Conservation (phyloP, 2,329 filamentous ascomycete species). For the Neophaeococcomyces aloes region DNA sequence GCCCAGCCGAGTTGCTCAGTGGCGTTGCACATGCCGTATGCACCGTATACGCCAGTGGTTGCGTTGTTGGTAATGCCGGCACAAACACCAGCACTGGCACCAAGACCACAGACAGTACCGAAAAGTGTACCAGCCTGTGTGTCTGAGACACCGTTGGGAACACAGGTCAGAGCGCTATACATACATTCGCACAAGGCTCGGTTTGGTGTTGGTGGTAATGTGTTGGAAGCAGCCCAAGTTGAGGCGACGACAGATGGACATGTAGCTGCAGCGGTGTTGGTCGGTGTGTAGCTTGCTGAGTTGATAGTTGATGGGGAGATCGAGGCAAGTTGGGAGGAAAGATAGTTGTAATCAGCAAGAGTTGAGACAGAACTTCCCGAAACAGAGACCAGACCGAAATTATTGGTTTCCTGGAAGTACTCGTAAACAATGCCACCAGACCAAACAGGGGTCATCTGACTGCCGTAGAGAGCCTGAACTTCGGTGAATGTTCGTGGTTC, state of each 20-base stretch:
- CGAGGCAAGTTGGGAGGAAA: conserved; percentile 59
- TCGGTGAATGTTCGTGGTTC: conserved; percentile 72
- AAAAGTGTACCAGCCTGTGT: conserved; percentile 61
- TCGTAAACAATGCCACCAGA: conserved; percentile 98
- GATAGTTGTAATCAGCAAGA: conserved; percentile 62
- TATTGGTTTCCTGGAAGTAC: conserved; percentile 86
- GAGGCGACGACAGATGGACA: conserved; percentile 59
- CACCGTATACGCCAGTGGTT: conserved; percentile 34
- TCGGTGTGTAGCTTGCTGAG: conserved; percentile 59
- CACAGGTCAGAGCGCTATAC: conserved; percentile 62
- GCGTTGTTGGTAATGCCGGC: conserved; percentile 30
- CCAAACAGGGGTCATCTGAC: conserved; percentile 75
- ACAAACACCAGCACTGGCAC: conserved; percentile 26
- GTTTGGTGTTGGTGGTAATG: conserved; percentile 76
- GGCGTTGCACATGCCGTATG: conserved; percentile 37
- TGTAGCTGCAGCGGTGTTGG: conserved; percentile 54
- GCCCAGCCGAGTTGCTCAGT: conserved; percentile 35
- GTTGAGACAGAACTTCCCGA: conserved; percentile 53
- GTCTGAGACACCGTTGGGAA: conserved; percentile 46
- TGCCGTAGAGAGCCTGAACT: conserved; percentile 67
- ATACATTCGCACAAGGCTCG: conserved; percentile 74
- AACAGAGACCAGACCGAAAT: conserved; percentile 62
- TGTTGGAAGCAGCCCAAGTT: conserved; percentile 59
- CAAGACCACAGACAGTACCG: conserved; percentile 34
- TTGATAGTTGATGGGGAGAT: conserved; percentile 55